phyloP scores from a whole-genome alignment of 2,329 filamentous ascomycete species.

The Mariannaea elegans region DNA sequence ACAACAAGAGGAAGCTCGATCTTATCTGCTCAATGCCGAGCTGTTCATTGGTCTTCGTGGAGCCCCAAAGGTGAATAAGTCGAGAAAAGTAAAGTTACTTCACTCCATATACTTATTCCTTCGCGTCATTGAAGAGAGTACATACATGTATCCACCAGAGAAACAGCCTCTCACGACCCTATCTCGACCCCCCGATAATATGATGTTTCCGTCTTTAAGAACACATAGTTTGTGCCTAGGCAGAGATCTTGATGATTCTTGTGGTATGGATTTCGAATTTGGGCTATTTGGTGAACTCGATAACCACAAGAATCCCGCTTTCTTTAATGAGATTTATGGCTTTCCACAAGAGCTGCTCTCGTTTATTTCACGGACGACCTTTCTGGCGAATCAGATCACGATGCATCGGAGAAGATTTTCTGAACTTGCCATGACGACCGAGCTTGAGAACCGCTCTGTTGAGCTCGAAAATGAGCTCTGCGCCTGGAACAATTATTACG shows the following conservation, averaged over 20 bases:
- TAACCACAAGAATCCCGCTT: not conserved
- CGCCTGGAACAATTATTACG: not conserved
- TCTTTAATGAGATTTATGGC: conserved; percentile 6
- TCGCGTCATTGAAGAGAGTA: conserved; percentile 5
- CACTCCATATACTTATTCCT: conserved; percentile 10
- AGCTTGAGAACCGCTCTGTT: not conserved
- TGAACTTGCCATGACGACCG: not conserved
- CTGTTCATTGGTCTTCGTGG: conserved; percentile 1
- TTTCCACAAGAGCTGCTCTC: conserved; percentile 4
- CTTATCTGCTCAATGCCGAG: conserved; percentile 7
- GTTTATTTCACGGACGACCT: conserved; percentile 1
- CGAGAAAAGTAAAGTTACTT: conserved; percentile 5
- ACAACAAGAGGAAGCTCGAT: conserved; percentile 3
- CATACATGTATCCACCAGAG: conserved; percentile 4
- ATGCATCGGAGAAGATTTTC: not conserved
- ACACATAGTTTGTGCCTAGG: conserved; percentile 3
- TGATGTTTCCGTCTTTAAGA: conserved; percentile 4
- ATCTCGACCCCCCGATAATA: not conserved
- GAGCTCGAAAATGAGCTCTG: conserved; percentile 3
- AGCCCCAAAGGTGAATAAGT: not conserved
- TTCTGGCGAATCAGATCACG: conserved; percentile 2
- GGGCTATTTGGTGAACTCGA: not conserved
- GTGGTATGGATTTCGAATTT: not conserved
- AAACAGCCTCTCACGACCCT: not conserved
- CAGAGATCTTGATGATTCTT: not conserved